phyloP scores from a whole-genome alignment of 2,329 filamentous ascomycete genomes.

The Tolypocladium amazonense region DNA sequence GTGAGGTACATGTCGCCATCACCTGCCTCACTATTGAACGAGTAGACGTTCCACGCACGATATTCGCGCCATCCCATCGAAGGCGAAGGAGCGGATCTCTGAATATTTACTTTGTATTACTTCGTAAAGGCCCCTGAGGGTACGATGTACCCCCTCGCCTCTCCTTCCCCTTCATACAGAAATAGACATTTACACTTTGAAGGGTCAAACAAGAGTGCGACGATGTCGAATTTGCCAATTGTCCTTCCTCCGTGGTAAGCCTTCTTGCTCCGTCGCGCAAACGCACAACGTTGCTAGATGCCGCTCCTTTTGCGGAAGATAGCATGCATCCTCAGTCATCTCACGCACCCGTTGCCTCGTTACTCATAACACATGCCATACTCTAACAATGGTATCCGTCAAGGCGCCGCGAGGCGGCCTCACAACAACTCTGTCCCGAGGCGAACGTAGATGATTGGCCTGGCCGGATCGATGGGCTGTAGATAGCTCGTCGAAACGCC shows the following conservation, averaged over 20 bases:
- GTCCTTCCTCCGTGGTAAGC: background rate
- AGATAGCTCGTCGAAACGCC: slow-evolving; percentile 6
- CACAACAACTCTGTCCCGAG: background rate
- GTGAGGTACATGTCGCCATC: slow-evolving; percentile 54
- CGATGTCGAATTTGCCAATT: background rate
- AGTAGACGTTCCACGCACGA: too few species aligned
- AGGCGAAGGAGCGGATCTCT: background rate
- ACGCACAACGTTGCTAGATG: background rate
- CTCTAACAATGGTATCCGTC: slow-evolving; percentile 5
- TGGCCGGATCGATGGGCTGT: background rate
- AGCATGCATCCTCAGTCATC: background rate
- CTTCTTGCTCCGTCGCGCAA: background rate
- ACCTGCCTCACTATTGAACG: background rate
- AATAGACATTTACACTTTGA: background rate
- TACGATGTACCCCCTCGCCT: background rate
- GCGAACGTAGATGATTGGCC: background rate
- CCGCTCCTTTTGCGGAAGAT: background rate
- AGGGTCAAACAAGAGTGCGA: background rate
- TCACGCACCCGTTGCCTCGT: slow-evolving; percentile 4
- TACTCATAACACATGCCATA: slow-evolving; percentile 14
- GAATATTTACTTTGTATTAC: background rate
- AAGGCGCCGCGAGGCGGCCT: slow-evolving; percentile 1
- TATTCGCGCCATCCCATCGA: background rate
- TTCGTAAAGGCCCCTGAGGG: background rate
- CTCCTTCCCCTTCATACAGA: background rate